Conservation (phyloP, 2,329 filamentous ascomycete genomes). For the Cladosporium sp. region DNA sequence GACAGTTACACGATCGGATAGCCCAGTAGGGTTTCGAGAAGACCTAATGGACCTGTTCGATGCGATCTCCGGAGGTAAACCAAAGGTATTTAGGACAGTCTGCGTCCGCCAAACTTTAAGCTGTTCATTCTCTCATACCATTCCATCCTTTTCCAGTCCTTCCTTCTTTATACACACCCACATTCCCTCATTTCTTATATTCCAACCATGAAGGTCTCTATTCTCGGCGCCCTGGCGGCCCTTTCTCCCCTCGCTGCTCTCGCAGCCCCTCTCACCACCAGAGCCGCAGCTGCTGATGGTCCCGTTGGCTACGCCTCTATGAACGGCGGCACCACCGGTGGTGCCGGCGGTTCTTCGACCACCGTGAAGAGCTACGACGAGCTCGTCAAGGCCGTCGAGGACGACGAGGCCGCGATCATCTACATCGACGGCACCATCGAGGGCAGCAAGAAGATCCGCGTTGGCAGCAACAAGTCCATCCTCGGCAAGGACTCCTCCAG, state of each 20-base stretch:
- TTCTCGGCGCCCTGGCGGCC: constrained; percentile 29
- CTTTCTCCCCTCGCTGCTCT: constrained; percentile 25
- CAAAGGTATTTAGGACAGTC: constrained; percentile 10
- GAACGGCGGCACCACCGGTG: constrained; percentile 46
- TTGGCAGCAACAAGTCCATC: constrained; percentile 53
- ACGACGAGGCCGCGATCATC: constrained; percentile 43
- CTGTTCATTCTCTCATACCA: background rate
- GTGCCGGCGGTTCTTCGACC: constrained; percentile 46
- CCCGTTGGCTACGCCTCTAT: constrained; percentile 9
- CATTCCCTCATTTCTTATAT: background rate
- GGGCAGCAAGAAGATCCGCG: constrained; percentile 44
- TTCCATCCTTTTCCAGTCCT: background rate
- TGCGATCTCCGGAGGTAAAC: background rate
- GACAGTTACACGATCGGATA: constrained; percentile 2
- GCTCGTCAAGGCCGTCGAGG: constrained; percentile 40
- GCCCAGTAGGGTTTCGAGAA: background rate
- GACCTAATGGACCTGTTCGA: constrained; percentile 5
- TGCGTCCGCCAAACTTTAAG: background rate
- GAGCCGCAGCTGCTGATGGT: constrained; percentile 6
- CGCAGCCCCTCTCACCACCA: constrained; percentile 24
- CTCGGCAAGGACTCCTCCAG: constrained; percentile 49
- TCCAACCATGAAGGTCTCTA: constrained; percentile 7
- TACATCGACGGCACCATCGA: constrained; percentile 49
- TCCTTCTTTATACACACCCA: background rate
- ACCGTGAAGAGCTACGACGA: constrained; percentile 49